Conservation (phyloP, 225 moss, liverwort and hornwort genomes). For the Bryum argenteum region DNA sequence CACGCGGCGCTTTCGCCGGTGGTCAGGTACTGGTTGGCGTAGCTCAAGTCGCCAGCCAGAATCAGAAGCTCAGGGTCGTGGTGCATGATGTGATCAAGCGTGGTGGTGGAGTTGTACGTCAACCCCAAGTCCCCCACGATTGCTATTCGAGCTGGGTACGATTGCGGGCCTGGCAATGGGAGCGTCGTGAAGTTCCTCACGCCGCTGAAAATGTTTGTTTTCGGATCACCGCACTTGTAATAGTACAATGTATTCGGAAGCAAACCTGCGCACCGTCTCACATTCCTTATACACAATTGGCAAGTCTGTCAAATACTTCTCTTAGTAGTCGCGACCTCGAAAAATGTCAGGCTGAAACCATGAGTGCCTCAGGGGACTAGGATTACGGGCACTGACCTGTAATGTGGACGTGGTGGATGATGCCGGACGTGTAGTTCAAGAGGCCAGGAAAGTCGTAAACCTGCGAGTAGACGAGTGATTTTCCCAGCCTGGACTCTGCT, state of each 20-base stretch:
- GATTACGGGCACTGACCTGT: constrained; percentile 23
- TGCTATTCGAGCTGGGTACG: constrained; percentile 55
- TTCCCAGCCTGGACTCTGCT: constrained; percentile 28
- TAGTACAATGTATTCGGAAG: constrained; percentile 45
- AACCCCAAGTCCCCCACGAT: constrained; percentile 67
- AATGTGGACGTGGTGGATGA: constrained; percentile 63
- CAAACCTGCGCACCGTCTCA: constrained; percentile 36
- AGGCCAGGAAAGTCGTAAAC: constrained; percentile 52
- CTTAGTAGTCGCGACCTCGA: too few relatives aligned
- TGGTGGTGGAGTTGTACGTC: constrained; percentile 59
- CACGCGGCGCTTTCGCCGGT: constrained; percentile 55
- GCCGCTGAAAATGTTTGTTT: constrained; percentile 34
- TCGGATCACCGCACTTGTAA: constrained; percentile 53
- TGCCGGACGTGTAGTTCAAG: constrained; percentile 63
- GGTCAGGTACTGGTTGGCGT: constrained; percentile 65
- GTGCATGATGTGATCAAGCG: constrained; percentile 49
- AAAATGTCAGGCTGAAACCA: too few relatives aligned
- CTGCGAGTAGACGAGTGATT: constrained; percentile 55
- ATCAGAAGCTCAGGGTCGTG: constrained; percentile 50
- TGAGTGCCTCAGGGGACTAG: not conserved
- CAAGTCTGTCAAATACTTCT: not conserved
- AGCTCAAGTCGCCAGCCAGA: constrained; percentile 63
- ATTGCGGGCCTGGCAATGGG: constrained; percentile 29
- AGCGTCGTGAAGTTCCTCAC: constrained; percentile 52
- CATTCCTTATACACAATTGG: not conserved